Evolutionary conservation across 495 filamentous ascomycete species (phyloP).

Genomic region (Bathelium albidoporum): DNA sequence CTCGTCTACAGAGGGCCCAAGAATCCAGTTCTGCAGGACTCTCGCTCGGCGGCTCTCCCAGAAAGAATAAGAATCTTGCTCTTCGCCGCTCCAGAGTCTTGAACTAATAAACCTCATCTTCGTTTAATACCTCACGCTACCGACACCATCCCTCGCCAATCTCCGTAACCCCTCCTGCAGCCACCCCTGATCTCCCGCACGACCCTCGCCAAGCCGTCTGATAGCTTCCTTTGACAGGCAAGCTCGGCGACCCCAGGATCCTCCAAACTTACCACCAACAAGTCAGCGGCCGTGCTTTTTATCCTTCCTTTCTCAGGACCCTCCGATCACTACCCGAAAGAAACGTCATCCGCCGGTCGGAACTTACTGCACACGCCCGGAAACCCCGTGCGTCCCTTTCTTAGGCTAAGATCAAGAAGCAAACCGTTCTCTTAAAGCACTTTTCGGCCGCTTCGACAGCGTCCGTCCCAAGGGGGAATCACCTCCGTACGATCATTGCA

Average conservation of each 20-base stretch:
- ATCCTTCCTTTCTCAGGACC: slow-evolving; percentile 1
- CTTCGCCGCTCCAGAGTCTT: neutral
- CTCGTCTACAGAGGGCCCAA: neutral
- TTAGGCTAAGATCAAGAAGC: neutral
- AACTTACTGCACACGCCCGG: neutral
- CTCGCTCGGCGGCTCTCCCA: neutral
- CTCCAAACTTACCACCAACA: slow-evolving; percentile 6
- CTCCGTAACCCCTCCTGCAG: neutral
- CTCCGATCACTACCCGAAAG: slow-evolving; percentile 1
- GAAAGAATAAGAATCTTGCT: neutral
- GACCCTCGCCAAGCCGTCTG: neutral
- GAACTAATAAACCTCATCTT: neutral
- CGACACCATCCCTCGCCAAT: neutral
- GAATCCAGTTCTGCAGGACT: neutral
- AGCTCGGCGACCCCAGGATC: slow-evolving; percentile 4
- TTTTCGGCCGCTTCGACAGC: neutral
- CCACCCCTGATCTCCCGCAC: slow-evolving; percentile 2
- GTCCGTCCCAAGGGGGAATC: neutral
- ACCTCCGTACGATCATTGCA: slow-evolving; percentile 1
- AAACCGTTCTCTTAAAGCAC: slow-evolving; percentile 2
- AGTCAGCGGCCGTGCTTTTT: slow-evolving; percentile 1
- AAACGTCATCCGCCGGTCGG: slow-evolving; percentile 5
- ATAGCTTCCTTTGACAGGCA: slow-evolving; percentile 6
- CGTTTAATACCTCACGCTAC: neutral
- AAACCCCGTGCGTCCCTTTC: neutral